Base-by-base conservation (phyloP, 805 yeast species). In the Wickerhamomyces tratensis region DNA sequence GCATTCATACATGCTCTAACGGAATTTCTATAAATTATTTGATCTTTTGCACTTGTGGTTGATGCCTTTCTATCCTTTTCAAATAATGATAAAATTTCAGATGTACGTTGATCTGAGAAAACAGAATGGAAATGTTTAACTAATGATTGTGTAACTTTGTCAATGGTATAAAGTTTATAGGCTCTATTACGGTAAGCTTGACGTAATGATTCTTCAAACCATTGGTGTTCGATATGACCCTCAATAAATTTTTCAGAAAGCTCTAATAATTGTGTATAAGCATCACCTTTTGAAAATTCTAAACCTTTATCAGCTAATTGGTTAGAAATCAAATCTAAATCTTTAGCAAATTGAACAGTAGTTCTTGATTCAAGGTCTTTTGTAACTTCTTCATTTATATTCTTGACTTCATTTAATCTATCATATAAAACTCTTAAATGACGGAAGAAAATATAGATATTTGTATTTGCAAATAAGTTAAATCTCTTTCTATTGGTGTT, bases 131-230 rank as follows among this genome's bases (percentile, higher is more conserved):
- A 77, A 60, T 93, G 96, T 61, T 93, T 93, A 11, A 81, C 79
- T 34, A 84, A 59, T 10, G 85, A 76, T 56, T 87, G 95, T 20
- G 88, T 76, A 26, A 89, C 95, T 64, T 89, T 93, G 61, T 93
- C 97, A 47, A 93, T 74, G 2, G 98, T 91, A 66, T 88, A 91
- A 43, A 93, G 65, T 60, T 87, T 87, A 68, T 85, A 93, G 0
- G 98, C 98, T 47, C 81, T 82, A 64, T 91, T 93, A 56, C 93
- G 77, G 67, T 85, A 93, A 0, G 94, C 96, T 68, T 91, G 97
- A 48, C 99, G 86, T 45, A 93, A 65, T 14, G 95, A 76, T 62
- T 93, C 98, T 66, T 93, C 99, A 61, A 85, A 94, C 83, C 88
- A 81, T 61, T 83, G 93, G 48, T 86, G 95, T 56, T 93, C 99